These are phyloP conservation scores for Fusarium musae DNA, from an alignment of 2,329 filamentous ascomycete species.

Conservation along the genomic window DNA sequence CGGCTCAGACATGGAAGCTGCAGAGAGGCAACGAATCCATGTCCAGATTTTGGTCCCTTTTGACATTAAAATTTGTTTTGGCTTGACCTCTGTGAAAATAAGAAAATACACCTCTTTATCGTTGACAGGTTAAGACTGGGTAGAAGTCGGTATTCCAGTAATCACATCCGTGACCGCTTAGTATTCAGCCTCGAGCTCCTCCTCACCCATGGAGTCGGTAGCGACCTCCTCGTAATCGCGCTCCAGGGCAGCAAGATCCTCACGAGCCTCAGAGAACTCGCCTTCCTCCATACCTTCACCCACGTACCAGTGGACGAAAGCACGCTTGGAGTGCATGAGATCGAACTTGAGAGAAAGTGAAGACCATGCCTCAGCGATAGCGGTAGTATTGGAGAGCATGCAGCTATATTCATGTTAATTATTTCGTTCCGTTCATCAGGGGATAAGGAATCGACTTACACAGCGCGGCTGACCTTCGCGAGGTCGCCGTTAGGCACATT, in stretches of 20 bases:
- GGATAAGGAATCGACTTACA: slow-evolving; percentile 70
- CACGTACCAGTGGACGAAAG: slow-evolving; percentile 99
- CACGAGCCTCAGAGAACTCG: slow-evolving; percentile 98
- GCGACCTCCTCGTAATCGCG: slow-evolving; percentile 99
- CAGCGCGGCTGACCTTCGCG: slow-evolving; percentile 97
- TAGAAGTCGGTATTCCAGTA: slow-evolving; percentile 40
- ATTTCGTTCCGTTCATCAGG: background rate
- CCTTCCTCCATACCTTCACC: slow-evolving; percentile 99
- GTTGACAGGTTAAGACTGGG: slow-evolving; percentile 45
- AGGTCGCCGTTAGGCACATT: slow-evolving; percentile 97
- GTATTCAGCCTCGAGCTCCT: slow-evolving; percentile 92
- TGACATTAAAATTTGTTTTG: slow-evolving; percentile 53
- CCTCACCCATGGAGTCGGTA: slow-evolving; percentile 89
- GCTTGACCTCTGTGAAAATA: slow-evolving; percentile 51
- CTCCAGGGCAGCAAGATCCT: slow-evolving; percentile 97
- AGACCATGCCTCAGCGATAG: slow-evolving; percentile 98
- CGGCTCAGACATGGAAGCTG: slow-evolving; percentile 23
- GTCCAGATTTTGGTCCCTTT: slow-evolving; percentile 48
- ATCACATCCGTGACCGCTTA: slow-evolving; percentile 58
- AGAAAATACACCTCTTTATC: slow-evolving; percentile 52
- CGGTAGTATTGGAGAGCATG: slow-evolving; percentile 99
- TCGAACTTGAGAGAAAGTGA: slow-evolving; percentile 98
- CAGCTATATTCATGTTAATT: slow-evolving; percentile 66
- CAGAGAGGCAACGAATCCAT: slow-evolving; percentile 29
- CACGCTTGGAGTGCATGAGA: slow-evolving; percentile 99